phyloP scores from a whole-genome alignment of 2,329 filamentous ascomycete genomes.

The Penicillium glabrum region DNA sequence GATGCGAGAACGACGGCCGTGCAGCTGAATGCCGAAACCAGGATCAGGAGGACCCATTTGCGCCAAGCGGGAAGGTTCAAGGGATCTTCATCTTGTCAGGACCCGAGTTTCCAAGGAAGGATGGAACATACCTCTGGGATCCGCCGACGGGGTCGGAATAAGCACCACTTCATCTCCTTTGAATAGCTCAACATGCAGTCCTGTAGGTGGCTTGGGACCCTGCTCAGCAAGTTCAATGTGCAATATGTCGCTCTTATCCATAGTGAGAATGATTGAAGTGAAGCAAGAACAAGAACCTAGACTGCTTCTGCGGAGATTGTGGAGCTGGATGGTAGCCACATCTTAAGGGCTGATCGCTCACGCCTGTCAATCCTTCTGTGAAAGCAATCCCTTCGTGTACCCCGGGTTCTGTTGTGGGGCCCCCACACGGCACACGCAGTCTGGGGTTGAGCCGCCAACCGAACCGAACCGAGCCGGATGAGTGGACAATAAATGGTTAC shows the following conservation, averaged over 20 bases:
- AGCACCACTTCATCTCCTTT: constrained; percentile 4
- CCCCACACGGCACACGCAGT: neutral
- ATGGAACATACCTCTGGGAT: constrained; percentile 10
- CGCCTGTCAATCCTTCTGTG: neutral
- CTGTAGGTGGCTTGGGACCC: neutral
- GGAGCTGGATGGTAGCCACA: neutral
- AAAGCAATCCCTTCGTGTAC: neutral
- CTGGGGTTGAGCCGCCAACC: constrained; percentile 5
- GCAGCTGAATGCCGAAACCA: constrained; percentile 13
- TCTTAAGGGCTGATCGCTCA: neutral
- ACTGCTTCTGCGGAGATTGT: neutral
- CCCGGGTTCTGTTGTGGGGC: neutral
- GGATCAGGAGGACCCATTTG: constrained; percentile 10
- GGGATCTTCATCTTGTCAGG: constrained; percentile 10
- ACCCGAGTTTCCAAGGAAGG: too few relatives aligned
- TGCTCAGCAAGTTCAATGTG: constrained; percentile 3
- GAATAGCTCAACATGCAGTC: constrained; percentile 7
- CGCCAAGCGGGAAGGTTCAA: constrained; percentile 10
- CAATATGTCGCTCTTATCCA: constrained; percentile 11
- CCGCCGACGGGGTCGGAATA: constrained; percentile 11
- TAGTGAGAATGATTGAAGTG: neutral
- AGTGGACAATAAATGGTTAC: neutral
- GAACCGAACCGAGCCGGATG: constrained; percentile 13
- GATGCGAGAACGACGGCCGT: constrained; percentile 25
- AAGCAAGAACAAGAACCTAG: neutral